Base-by-base conservation (phyloP, 2,329 filamentous ascomycete genomes). In the Cytospora piceae region DNA sequence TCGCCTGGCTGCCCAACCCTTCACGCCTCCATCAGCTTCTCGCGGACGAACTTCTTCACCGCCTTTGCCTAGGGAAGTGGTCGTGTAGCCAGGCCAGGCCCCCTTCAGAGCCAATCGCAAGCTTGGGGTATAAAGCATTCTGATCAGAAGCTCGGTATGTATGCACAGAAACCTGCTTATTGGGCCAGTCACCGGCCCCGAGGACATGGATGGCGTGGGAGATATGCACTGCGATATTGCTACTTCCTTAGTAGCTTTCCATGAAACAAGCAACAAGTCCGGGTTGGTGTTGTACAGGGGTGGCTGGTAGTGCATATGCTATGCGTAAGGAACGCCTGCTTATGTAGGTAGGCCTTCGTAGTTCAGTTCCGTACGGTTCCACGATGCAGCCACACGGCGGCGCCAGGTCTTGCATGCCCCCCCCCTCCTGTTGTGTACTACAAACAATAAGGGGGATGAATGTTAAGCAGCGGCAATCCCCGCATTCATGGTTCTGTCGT, bases 351-450 rank as follows among this genome's bases (percentile, higher is more conserved):
- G 3, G 11, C 22, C n/a, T 2, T 42, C 7, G 42, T 46, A 11
- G 20, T 22, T 3, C 5, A 5, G 27, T 29, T 5, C 46, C n/a
- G 42, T 49, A 22, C 12, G 22, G 46, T 24, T 49, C 9, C 46
- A 49, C 46, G 22, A 49, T 24, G 46, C 46, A 49, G 46, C 46
- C 46, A 49, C 46, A 49, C 46, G 46, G 46, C 42, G 42, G n/a
- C 46, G 46, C n/a, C 39, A 22, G n/a, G n/a, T 24, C 46, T 49
- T 24, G 46, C n/a, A 49, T 7, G 2, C 17, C 42, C 42, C n/a
- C n/a, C n/a, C n/a, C n/a, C n/a, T n/a, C n/a, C 42, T 46, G 20
- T 46, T 7, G 42, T 46, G 42, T 46, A 22, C 8, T 22, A 9
- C n/a, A 22, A 22, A 15, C 42, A 22, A 20, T 46, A 7, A 11